Evolutionary conservation across 1,284 basidiomycete species (phyloP).

Genomic region (Ustilago hordei): DNA sequence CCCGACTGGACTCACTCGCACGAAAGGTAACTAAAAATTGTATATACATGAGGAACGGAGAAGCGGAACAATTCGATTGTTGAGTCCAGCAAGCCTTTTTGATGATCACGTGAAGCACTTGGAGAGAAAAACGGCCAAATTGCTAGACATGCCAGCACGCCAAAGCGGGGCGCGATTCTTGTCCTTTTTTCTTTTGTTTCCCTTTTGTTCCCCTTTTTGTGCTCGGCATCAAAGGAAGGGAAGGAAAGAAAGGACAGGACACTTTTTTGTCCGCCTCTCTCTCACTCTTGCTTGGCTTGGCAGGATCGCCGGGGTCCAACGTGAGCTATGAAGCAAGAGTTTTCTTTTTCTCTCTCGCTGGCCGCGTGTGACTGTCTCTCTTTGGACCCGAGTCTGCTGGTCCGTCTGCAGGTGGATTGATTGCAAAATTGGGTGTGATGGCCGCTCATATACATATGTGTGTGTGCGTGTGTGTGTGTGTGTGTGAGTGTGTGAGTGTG

Average conservation of each 20-base stretch:
- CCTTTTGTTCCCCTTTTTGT: not conserved
- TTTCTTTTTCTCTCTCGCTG: conserved; percentile 3
- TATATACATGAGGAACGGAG: too few relatives aligned
- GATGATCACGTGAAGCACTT: not conserved
- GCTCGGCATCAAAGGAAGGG: not conserved
- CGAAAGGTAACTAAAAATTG: too few relatives aligned
- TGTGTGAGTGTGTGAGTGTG: not conserved
- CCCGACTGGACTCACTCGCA: too few relatives aligned
- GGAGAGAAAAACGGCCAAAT: conserved; percentile 7
- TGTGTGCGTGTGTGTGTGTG: too few relatives aligned
- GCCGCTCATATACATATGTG: not conserved
- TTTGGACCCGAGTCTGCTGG: conserved; percentile 4
- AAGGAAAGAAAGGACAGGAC: not conserved
- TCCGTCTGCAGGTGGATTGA: not conserved
- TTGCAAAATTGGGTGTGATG: not conserved
- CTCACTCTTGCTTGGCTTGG: not conserved
- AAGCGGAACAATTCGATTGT: too few relatives aligned
- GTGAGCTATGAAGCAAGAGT: not conserved
- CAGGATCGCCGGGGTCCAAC: conserved; percentile 4
- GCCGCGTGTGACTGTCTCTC: not conserved
- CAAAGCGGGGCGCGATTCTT: not conserved
- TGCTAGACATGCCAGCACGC: conserved; percentile 10
- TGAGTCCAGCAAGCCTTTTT: too few relatives aligned
- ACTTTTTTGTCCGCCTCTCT: conserved; percentile 2
- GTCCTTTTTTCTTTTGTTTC: not conserved